Evolutionary conservation across 495 filamentous ascomycete species (phyloP).

Genomic region (Neurospora sp.): DNA sequence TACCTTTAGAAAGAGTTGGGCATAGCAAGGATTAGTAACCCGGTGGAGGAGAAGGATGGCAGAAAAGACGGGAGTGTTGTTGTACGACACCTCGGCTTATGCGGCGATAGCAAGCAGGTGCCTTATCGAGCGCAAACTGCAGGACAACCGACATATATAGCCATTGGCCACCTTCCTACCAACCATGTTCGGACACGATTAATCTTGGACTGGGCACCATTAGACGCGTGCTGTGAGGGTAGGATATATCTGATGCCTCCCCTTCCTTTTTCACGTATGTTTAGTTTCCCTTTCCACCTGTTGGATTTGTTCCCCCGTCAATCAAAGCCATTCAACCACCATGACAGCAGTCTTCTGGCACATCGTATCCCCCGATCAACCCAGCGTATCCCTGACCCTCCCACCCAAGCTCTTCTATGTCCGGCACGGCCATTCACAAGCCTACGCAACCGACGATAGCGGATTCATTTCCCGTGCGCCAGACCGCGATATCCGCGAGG

Average conservation of each 20-base stretch:
- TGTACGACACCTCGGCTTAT: background rate
- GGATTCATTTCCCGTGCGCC: background rate
- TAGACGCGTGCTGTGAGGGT: background rate
- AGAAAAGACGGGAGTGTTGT: background rate
- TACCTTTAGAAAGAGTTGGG: background rate
- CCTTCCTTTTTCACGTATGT: background rate
- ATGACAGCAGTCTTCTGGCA: background rate
- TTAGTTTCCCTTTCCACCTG: background rate
- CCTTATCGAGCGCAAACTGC: background rate
- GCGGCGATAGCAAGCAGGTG: background rate
- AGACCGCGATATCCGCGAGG: background rate
- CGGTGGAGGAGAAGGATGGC: background rate
- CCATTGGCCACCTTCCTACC: background rate
- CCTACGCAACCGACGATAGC: background rate
- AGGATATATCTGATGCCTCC: background rate
- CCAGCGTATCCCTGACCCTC: background rate
- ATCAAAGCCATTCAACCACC: background rate
- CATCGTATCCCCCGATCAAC: background rate
- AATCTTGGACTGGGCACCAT: background rate
- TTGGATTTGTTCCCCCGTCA: background rate
- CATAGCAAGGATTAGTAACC: background rate
- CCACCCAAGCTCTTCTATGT: background rate
- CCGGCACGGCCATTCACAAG: background rate
- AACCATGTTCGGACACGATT: background rate
- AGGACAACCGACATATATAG: background rate